Evolutionary conservation across 164 flowering plant species (phyloP), one percentile per base, ranked within the genome.

Genomic region (Stephania yunnanensis): DNA sequence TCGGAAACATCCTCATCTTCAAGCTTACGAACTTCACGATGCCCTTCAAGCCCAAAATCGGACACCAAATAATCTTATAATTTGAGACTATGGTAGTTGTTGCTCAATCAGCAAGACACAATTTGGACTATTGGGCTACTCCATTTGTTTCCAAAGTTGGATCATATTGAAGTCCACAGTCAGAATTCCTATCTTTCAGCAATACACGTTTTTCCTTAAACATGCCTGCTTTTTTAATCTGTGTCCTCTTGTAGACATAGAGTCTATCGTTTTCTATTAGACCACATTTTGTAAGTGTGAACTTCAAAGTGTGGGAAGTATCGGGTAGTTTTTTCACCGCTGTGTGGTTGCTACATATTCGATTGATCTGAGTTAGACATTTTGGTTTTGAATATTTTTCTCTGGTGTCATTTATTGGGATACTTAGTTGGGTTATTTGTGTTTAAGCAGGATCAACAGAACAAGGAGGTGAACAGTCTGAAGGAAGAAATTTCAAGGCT

Each of bases 401-500:
- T 20, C 7, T 7, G 1, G 8, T 64, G 22, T 64, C 4, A 64
- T 64, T 20, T 1, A n/a, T 64, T 64, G 29, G 30, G 10, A 30
- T 64, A 22, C 15, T 20, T 64, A 30, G 3, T 55, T 13, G 63
- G 63, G 1, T 55, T 55, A 64, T 64, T 6, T 25, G 25, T 64
- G 8, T 20, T 7, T 10, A 64, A 64, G 15, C 68, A 64, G 68
- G 17, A 55, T 55, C 17, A 55, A 55, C 1, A 55, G n/a, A 12
- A 78, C 8, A 82, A 79, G 76, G 92, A 87, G 81, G 76, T 78
- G 2, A 87, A 84, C 71, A 69, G 71, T 70, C 84, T 93, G 73
- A 90, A 85, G 72, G 91, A 87, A 52, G 96, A 90, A 85, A 79
- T 89, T 53, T 77, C 79, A 31, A 87, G 81, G 81, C 88, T 93